Conservation (phyloP, 768 basidiomycete genomes). For the Suillus subaureus region DNA sequence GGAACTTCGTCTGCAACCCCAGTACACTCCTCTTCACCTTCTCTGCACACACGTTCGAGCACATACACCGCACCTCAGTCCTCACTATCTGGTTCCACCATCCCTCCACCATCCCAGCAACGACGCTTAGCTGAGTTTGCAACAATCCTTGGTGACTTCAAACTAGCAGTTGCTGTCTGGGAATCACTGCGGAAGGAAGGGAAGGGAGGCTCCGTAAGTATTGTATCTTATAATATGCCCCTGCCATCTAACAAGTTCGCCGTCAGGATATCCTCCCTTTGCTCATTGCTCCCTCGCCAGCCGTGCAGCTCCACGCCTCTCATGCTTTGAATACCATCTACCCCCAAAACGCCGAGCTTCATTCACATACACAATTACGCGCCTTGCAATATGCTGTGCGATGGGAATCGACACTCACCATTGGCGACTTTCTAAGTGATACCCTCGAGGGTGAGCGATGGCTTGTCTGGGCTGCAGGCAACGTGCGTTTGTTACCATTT, state of each 20-base stretch:
- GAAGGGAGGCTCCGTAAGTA: conserved; percentile 81
- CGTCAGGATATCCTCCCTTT: conserved; percentile 81
- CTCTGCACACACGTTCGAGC: conserved; percentile 40
- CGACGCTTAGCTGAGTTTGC: conserved; percentile 95
- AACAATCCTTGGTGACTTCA: conserved; percentile 88
- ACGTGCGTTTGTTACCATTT: conserved; percentile 50
- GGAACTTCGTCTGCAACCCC: conserved; percentile 58
- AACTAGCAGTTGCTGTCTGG: conserved; percentile 82
- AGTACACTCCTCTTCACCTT: conserved; percentile 34
- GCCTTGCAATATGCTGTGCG: conserved; percentile 70
- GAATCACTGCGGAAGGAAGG: conserved; percentile 85
- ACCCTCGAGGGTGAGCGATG: conserved; percentile 78
- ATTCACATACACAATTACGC: conserved; percentile 67
- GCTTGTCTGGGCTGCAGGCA: conserved; percentile 84
- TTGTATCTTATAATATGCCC: neutral
- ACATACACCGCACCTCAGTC: conserved; percentile 39
- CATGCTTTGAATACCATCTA: conserved; percentile 58
- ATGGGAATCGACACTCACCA: conserved; percentile 71
- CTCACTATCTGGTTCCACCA: conserved; percentile 3
- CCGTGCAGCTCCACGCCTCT: conserved; percentile 59
- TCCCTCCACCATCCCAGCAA: conserved; percentile 61
- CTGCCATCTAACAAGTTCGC: neutral
- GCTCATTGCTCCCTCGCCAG: conserved; percentile 66
- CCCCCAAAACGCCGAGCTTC: conserved; percentile 46
- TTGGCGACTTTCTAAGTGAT: conserved; percentile 57